Conservation (phyloP, 129 eudicot species). For the Flaveria linearis region DNA sequence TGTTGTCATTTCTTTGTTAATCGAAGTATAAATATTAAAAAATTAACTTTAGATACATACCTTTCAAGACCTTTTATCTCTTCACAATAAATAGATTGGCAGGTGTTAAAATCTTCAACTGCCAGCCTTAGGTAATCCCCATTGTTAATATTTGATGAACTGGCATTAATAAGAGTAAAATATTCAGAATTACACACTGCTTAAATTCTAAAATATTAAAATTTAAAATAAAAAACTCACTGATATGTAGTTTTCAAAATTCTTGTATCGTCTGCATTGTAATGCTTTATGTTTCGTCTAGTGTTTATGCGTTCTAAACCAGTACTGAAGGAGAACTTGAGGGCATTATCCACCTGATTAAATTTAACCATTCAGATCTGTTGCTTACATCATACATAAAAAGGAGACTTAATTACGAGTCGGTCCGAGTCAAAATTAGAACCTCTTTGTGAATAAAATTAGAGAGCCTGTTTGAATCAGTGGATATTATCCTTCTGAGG, state of each 20-base stretch:
- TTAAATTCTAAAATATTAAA: conserved; percentile 3
- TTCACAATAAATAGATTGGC: conserved; percentile 61
- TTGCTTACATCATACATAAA: background rate
- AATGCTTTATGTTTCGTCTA: conserved; percentile 63
- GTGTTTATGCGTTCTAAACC: conserved; percentile 61
- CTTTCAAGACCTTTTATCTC: conserved; percentile 72
- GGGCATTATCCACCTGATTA: conserved; percentile 57
- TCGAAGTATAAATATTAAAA: background rate
- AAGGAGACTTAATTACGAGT: background rate
- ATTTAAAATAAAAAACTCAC: conserved; percentile 32
- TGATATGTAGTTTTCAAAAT: conserved; percentile 62
- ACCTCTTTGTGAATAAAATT: conserved; percentile 57
- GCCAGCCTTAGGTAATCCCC: conserved; percentile 62
- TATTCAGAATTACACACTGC: conserved; percentile 7
- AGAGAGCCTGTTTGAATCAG: conserved; percentile 41
- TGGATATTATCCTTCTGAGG: conserved; percentile 39
- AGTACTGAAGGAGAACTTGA: conserved; percentile 56
- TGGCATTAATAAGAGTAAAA: conserved; percentile 34
- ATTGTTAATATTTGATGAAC: conserved; percentile 58
- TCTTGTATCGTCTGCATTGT: conserved; percentile 45
- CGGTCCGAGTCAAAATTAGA: conserved; percentile 7
- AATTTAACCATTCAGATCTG: background rate
- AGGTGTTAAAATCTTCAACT: conserved; percentile 63
- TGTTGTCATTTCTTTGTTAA: background rate
- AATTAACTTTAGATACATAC: conserved; percentile 34